Evolutionary conservation across 306 rosid genomes (phyloP).

Genomic region (Ochetophila trinervis): DNA sequence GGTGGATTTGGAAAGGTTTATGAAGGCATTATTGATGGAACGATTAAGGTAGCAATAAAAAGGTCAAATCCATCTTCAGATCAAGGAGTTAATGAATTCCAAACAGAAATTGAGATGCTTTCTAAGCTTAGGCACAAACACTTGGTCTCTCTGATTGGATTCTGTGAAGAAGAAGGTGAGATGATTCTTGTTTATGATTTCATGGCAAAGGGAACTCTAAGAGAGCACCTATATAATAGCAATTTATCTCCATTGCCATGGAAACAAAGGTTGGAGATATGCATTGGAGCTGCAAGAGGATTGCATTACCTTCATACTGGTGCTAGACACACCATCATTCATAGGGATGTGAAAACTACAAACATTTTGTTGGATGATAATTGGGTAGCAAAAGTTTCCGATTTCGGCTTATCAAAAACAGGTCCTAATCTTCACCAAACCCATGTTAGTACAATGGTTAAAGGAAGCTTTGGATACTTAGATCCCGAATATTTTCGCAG

Average conservation of each 20-base stretch:
- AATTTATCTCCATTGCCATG: constrained; percentile 36
- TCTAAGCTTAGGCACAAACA: constrained; percentile 48
- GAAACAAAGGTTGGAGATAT: constrained; percentile 41
- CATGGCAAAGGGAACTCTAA: constrained; percentile 52
- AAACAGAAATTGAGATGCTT: constrained; percentile 46
- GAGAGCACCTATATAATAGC: constrained; percentile 37
- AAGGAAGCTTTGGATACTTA: constrained; percentile 51
- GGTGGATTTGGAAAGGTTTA: constrained; percentile 61
- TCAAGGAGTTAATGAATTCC: constrained; percentile 44
- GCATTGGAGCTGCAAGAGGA: constrained; percentile 44
- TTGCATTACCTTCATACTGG: constrained; percentile 41
- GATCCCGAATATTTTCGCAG: constrained; percentile 37
- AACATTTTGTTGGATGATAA: constrained; percentile 38
- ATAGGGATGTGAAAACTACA: constrained; percentile 40
- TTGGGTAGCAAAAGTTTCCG: constrained; percentile 49
- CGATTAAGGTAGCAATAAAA: constrained; percentile 41
- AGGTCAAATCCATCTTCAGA: constrained; percentile 46
- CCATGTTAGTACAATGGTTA: constrained; percentile 45
- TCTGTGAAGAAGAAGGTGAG: constrained; percentile 44
- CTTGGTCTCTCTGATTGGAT: constrained; percentile 47
- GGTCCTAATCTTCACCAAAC: constrained; percentile 30
- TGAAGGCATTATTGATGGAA: constrained; percentile 44
- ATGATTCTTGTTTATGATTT: constrained; percentile 46
- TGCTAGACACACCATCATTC: constrained; percentile 30
- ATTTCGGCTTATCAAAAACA: constrained; percentile 43